These are phyloP conservation scores for Trichoderma koningii DNA, from an alignment of 2,329 filamentous ascomycete species.

Conservation along the genomic window DNA sequence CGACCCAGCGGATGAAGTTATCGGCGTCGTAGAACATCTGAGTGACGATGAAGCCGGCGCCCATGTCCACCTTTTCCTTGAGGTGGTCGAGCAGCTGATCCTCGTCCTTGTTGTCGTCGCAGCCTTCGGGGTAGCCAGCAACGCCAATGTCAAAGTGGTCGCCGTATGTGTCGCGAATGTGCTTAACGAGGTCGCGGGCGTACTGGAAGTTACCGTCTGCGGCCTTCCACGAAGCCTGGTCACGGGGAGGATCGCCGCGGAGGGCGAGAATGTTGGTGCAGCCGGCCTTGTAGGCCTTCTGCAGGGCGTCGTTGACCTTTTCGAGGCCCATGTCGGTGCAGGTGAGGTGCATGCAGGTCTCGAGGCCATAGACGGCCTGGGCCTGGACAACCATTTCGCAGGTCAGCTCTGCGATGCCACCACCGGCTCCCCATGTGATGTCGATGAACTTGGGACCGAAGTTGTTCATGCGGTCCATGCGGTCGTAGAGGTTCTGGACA, in stretches of 20 bases:
- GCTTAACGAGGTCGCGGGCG: conserved; percentile 84
- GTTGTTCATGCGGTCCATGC: conserved; percentile 98
- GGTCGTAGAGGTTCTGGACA: conserved; percentile 98
- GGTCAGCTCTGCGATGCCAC: conserved; percentile 85
- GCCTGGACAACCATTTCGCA: conserved; percentile 97
- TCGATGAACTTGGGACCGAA: conserved; percentile 95
- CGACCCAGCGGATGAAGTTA: conserved; percentile 89
- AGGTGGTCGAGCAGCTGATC: conserved; percentile 85
- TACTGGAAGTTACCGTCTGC: conserved; percentile 87
- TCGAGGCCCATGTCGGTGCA: conserved; percentile 97
- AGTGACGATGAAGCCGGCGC: conserved; percentile 90
- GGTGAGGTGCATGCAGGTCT: conserved; percentile 98
- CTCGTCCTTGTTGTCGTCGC: conserved; percentile 87
- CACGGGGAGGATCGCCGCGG: conserved; percentile 88
- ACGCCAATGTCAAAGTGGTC: conserved; percentile 92
- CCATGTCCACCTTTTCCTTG: conserved; percentile 96
- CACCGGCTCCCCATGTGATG: conserved; percentile 97
- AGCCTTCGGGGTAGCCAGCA: conserved; percentile 93
- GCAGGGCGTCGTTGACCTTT: conserved; percentile 86
- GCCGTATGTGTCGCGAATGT: conserved; percentile 73
- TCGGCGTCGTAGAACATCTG: conserved; percentile 99
- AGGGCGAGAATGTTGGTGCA: conserved; percentile 97
- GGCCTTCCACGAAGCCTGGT: conserved; percentile 91
- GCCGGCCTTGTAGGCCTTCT: conserved; percentile 86
- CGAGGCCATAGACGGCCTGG: conserved; percentile 90